Evolutionary conservation across 345 rosid species (phyloP).

Genomic region (Populus davidiana): DNA sequence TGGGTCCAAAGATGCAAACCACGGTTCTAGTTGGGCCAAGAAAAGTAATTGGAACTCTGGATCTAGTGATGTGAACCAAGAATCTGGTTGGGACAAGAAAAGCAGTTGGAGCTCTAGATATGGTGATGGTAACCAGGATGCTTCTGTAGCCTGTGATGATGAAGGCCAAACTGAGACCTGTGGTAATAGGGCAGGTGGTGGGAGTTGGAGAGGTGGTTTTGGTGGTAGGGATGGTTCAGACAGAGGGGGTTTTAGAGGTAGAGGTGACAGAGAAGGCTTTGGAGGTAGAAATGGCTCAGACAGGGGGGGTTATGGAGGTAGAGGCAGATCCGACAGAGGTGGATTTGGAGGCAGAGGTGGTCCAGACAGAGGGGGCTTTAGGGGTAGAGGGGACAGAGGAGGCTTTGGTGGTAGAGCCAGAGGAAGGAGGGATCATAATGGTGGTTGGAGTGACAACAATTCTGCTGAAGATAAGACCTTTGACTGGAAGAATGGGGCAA

Average conservation of each 20-base stretch:
- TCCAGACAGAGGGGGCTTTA: constrained; percentile 16
- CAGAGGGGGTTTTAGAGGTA: constrained; percentile 16
- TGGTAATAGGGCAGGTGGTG: constrained; percentile 21
- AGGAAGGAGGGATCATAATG: constrained; percentile 32
- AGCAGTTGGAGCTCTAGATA: constrained; percentile 21
- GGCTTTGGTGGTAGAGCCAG: constrained; percentile 38
- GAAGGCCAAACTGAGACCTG: constrained; percentile 27
- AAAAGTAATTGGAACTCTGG: constrained; percentile 13
- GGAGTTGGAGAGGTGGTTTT: constrained; percentile 25
- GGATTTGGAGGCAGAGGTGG: constrained; percentile 15
- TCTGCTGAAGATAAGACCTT: constrained; percentile 22
- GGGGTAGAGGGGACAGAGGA: constrained; percentile 25
- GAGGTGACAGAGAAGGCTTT: constrained; percentile 28
- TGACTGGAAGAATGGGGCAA: constrained; percentile 24
- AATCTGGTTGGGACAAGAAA: constrained; percentile 29
- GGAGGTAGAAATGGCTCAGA: constrained; percentile 30
- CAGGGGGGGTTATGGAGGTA: constrained; percentile 34
- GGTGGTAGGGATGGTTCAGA: constrained; percentile 13
- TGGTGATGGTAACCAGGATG: constrained; percentile 8
- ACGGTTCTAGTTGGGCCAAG: constrained; percentile 16
- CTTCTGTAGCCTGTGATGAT: constrained; percentile 6
- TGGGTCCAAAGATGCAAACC: constrained; percentile 8
- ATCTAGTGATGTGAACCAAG: constrained; percentile 10
- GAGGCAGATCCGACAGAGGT: constrained; percentile 20
- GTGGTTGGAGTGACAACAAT: constrained; percentile 22